These are phyloP conservation scores for Cynara cardunculus DNA, from an alignment of 129 eudicot species.

Conservation along the genomic window DNA sequence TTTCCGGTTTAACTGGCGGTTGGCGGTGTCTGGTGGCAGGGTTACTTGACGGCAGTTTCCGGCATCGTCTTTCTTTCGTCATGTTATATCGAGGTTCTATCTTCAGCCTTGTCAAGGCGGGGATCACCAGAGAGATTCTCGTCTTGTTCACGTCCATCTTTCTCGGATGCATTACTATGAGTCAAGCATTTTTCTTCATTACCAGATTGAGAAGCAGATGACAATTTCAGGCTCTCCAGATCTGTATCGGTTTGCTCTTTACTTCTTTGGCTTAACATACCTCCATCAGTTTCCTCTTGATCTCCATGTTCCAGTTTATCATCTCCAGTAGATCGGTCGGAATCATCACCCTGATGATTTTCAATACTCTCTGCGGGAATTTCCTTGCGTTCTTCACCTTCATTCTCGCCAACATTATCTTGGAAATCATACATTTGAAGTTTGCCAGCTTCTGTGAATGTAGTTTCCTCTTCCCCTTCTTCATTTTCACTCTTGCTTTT, in stretches of 20 bases:
- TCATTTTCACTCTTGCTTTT: slow-evolving; percentile 4
- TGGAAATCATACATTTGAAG: slow-evolving; percentile 12
- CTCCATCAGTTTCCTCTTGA: slow-evolving; percentile 4
- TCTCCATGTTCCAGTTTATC: slow-evolving; percentile 21
- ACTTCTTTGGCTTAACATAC: slow-evolving; percentile 11
- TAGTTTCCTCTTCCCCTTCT: slow-evolving; percentile 22
- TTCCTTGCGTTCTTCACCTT: slow-evolving; percentile 12
- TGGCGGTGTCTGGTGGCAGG: background rate
- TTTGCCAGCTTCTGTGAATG: slow-evolving; percentile 11
- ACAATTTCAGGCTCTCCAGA: slow-evolving; percentile 21
- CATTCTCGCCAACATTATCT: slow-evolving; percentile 20
- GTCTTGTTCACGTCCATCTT: slow-evolving; percentile 7
- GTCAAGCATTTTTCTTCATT: slow-evolving; percentile 3
- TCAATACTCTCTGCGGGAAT: slow-evolving; percentile 16
- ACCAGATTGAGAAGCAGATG: background rate
- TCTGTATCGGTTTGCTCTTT: slow-evolving; percentile 6
- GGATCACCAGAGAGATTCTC: slow-evolving; percentile 8
- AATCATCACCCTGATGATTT: slow-evolving; percentile 7
- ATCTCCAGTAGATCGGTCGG: slow-evolving; percentile 23
- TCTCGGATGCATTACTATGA: slow-evolving; percentile 3
- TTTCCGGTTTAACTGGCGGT: background rate
- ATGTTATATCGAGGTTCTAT: background rate
- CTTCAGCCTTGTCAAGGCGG: slow-evolving; percentile 15
- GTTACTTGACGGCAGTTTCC: background rate
- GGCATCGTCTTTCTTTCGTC: background rate